These are phyloP conservation scores for Diaporthe australafricana DNA, from an alignment of 2,329 filamentous ascomycete species.

Conservation along the genomic window DNA sequence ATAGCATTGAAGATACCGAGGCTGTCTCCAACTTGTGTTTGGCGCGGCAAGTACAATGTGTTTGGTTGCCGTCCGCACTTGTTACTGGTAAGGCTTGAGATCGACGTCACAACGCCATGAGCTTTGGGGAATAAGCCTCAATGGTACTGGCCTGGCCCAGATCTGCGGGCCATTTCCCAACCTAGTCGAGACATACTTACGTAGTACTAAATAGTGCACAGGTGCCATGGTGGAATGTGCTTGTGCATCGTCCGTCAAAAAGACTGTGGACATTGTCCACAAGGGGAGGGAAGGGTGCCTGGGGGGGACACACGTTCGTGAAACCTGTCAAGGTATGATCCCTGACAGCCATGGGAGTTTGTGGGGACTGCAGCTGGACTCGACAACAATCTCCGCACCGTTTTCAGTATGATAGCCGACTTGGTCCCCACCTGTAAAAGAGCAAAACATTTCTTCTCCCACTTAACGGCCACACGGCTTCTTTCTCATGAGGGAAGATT, in stretches of 20 bases:
- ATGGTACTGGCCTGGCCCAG: too few species aligned
- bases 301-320: not conserved
- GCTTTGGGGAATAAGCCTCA: too few species aligned
- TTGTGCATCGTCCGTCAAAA: not conserved
- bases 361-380: not conserved
- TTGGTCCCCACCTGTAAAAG: not conserved
- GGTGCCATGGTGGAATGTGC: conserved; percentile 14
- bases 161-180: not conserved
- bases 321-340: conserved; percentile 23
- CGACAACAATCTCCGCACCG: conserved; percentile 20
- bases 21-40: not conserved
- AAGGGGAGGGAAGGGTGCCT: too few species aligned
- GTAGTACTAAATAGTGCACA: conserved; percentile 1
- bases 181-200: not conserved
- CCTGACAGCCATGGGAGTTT: not conserved
- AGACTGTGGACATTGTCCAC: not conserved
- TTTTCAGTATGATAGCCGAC: conserved; percentile 13
- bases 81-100: not conserved
- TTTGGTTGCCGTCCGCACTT: not conserved
- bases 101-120: conserved; percentile 11
- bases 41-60: not conserved
- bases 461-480: not conserved
- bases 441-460: conserved; percentile 4
- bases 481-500: not conserved
- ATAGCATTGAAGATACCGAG: conserved; percentile 1